Evolutionary conservation across 1,284 basidiomycete species (phyloP), one percentile per base, ranked within the genome.

Genomic region (Sanguinoderma infundibulare): DNA sequence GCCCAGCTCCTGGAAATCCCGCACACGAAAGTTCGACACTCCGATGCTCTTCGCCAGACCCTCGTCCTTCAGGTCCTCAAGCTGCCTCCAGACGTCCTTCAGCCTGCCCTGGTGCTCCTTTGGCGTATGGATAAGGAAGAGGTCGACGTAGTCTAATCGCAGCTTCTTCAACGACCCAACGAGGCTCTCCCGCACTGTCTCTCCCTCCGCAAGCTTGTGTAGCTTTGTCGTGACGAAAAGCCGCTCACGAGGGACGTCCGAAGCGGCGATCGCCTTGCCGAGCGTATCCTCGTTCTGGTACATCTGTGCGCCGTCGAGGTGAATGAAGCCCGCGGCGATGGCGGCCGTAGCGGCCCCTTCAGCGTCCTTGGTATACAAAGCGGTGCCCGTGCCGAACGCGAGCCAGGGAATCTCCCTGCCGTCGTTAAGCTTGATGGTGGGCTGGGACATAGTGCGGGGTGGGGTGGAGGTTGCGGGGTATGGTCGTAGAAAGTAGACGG

Each of bases 41-140:
- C 95, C 95, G 61, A 96, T 92, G 42, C 86, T 88, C 74, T 83
- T 90, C 39, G 91, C 79, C 49, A 94, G 75, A 1, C 91, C 91
- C 50, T 86, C 85, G 51, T 76, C 76, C 74, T 91, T 82, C 53
- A 90, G 75, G 47, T 81, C 83, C 72, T 94, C 92, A 81, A 95
- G 83, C 14, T 82, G 81, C 64, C 82, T 82, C 94, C 94, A 96
- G 55, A 85, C 74, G 26, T 81, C 76, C 69, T 80, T 79, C 59
- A 90, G 75, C 5, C 32, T 78, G 54, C 77, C 83, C 61, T 74
- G 68, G 61, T 77, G 79, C 54, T 66, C 72, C 56, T 71, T 73
- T 0, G 90, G 88, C 63, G 77, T 80, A 73, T 96, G 94, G 60
- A 96, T 82, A 53, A 96, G 80, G 77, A 87, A 95, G 38, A 91